Evolutionary conservation across 768 basidiomycete genomes (phyloP), one percentile per base, ranked within the genome.

Genomic region (Collybia mongolica): DNA sequence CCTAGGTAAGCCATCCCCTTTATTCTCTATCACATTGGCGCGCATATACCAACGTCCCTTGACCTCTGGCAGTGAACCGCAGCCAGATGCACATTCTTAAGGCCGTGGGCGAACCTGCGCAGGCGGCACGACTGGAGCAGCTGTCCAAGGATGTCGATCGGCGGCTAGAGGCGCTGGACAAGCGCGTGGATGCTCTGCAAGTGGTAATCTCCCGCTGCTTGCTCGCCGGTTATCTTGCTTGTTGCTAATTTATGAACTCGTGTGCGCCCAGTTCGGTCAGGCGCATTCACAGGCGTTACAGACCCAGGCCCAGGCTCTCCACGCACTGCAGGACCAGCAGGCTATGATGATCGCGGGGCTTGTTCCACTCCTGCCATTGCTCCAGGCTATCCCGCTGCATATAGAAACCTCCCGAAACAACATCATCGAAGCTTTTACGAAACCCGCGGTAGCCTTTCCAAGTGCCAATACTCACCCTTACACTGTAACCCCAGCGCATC

Each of bases 261-360:
- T 9, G 32, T 2, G 14, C 11, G 14, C 37, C 37, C 52, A 80
- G 78, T 71, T 76, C 57, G 73, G 74, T 51, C 76, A 79, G 57
- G 70, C 71, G 0, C 76, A 77, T 48, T 63, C 71, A 11, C 72
- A 72, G 52, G 55, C 65, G 43, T 65, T 85, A 20, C 81, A 84
- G 60, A 72, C 72, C 14, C 81, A 86, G 48, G 68, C 72, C 2
- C 78, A 81, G 58, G 72, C 75, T 9, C 68, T 88, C 44, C 83
- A 83, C 53, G 73, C 74, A 2, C 62, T 88, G 19, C 83, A 86
- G 56, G 77, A 82, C 18, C 86, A 87, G 54, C 84, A 87, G 60
- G 72, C 67, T 17, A 72, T 75, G 11, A 73, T 86, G 0, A 62
- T 88, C 2, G 61, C 79, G 19, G 69, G 80, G 9, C 65, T 90